Evolutionary conservation across 1,139 yeast species (phyloP), one percentile per base, ranked within the genome.

Genomic region (Saccharomyces hybrid): DNA sequence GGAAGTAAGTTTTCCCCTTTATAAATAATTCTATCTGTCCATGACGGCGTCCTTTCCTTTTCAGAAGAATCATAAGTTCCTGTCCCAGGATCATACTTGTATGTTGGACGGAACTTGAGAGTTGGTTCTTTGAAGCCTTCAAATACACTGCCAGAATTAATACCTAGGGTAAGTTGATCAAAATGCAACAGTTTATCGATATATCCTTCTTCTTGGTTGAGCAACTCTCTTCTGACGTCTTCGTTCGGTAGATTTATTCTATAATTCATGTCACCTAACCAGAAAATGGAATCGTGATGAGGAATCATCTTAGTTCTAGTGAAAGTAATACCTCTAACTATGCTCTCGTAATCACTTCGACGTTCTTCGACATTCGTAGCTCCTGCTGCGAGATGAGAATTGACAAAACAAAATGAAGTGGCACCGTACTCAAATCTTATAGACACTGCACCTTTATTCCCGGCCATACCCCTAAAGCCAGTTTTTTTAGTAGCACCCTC

Each of bases 191-290:
- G 72, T 54, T 77, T 76, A 3, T 73, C 75, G 55, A 76, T 77
- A 49, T 61, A 63, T 20, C 83, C 78, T 14, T 77, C 74, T n/a
- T 73, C 73, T 26, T 78, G 75, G 46, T 83, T 75, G 9, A 52
- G 50, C 13, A 71, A 49, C 32, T 61, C 61, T 25, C 58, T 54
- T 61, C 89, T 78, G 1, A 88, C 95, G 53, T 80, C 81, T 44
- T 84, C 91, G 59, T 87, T 85, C 1, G 84, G 77, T 53, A 87
- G 73, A 26, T 81, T 77, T 49, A 95, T 81, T 62, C 99, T 77
- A 69, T 88, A 95, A 68, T 95, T 95, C 70, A 93, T 79, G 68
- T 95, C 99, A 29, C 99, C 99, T 51, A 88, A 72, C 90, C 97
- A 89, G 53, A 93, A 79, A 14, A 91, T 84, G 42, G 83, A 82